These are phyloP conservation scores for Camelina laxa DNA, from an alignment of 345 rosid genomes.

Conservation along the genomic window DNA sequence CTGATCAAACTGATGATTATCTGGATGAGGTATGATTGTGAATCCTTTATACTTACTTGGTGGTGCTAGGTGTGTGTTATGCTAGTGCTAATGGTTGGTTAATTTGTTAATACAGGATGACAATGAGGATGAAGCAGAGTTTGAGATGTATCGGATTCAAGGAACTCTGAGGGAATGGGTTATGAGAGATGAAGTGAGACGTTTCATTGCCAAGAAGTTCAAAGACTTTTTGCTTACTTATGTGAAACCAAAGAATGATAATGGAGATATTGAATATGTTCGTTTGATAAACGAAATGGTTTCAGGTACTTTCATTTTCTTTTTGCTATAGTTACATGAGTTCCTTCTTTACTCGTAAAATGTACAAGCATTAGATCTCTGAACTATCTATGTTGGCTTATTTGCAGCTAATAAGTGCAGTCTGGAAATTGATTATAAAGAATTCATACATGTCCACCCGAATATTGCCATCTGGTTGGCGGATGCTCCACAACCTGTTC, in stretches of 20 bases:
- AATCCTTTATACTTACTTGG: not conserved
- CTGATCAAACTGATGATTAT: slow-evolving; percentile 85
- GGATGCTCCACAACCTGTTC: slow-evolving; percentile 97
- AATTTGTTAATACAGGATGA: slow-evolving; percentile 55
- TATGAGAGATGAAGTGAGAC: slow-evolving; percentile 92
- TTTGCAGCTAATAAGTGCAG: slow-evolving; percentile 89
- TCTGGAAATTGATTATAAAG: slow-evolving; percentile 90
- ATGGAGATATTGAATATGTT: slow-evolving; percentile 73
- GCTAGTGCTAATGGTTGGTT: not conserved
- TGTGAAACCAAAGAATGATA: slow-evolving; percentile 69
- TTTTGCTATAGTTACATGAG: not conserved
- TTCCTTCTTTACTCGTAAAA: not conserved
- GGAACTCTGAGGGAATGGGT: slow-evolving; percentile 98
- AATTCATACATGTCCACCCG: slow-evolving; percentile 87
- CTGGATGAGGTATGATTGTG: slow-evolving; percentile 58
- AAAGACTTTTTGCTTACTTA: slow-evolving; percentile 83
- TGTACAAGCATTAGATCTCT: not conserved
- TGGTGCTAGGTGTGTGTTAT: not conserved
- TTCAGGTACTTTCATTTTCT: slow-evolving; percentile 59
- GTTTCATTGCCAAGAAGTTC: slow-evolving; percentile 89
- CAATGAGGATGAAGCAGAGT: slow-evolving; percentile 79
- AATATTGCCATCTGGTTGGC: slow-evolving; percentile 98
- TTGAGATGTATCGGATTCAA: slow-evolving; percentile 92
- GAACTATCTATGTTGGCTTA: not conserved
- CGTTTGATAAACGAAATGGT: slow-evolving; percentile 89